phyloP scores from a whole-genome alignment of 208 protist genomes.

The Trypanosoma cruzi region DNA sequence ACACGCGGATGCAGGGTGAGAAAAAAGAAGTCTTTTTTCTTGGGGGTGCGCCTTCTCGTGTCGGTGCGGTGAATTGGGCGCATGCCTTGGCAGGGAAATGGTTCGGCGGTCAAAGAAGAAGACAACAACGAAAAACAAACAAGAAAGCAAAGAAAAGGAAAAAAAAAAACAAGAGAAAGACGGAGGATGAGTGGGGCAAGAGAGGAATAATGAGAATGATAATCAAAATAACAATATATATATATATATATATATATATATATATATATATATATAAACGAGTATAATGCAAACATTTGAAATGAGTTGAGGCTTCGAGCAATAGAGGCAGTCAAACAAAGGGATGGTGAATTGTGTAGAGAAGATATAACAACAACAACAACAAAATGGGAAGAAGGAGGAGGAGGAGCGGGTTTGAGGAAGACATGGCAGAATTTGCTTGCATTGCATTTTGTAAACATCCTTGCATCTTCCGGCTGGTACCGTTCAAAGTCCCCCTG shows the following conservation, averaged over 20 bases:
- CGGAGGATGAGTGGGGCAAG: no score
- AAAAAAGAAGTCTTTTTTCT: no score
- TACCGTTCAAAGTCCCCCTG: background rate
- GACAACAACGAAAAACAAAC: background rate
- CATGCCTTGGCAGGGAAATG: no score
- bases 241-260: no score
- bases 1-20: no score
- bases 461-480: background rate
- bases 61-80: no score
- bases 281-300: no score
- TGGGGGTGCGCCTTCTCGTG: no score
- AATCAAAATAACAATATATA: background rate
- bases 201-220: background rate
- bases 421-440: background rate
- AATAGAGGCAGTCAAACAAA: background rate
- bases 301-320: background rate
- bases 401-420: background rate
- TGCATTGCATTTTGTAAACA: background rate
- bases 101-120: no score
- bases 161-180: constrained; percentile 9
- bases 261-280: background rate
- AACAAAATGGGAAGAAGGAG: background rate
- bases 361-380: no score
- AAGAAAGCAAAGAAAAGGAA: constrained; percentile 2
- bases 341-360: background rate